These are phyloP conservation scores for Colletotrichum kahawae DNA, from an alignment of 2,329 filamentous ascomycete genomes.

Conservation along the genomic window DNA sequence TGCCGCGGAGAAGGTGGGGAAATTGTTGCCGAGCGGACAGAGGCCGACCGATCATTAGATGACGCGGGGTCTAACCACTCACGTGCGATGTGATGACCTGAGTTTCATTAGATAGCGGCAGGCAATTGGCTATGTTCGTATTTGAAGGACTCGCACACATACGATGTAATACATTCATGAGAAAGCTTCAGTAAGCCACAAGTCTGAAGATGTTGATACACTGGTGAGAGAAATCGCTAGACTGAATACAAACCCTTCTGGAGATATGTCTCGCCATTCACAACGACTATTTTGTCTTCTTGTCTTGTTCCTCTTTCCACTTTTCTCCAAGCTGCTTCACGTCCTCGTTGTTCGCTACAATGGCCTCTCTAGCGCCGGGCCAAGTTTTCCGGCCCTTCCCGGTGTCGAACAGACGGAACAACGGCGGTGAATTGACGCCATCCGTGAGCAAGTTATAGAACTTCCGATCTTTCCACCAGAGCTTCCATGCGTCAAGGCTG, in stretches of 20 bases:
- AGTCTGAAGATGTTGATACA: not conserved
- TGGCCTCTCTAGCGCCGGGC: slow-evolving; percentile 38
- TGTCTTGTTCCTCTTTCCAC: not conserved
- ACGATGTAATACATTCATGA: not conserved
- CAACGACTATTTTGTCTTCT: not conserved
- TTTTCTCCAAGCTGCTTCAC: slow-evolving; percentile 19
- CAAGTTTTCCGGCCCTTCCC: slow-evolving; percentile 42
- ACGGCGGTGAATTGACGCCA: slow-evolving; percentile 42
- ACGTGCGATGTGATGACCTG: not conserved
- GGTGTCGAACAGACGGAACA: slow-evolving; percentile 46
- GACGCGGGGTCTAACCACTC: not conserved
- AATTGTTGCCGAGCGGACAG: not conserved
- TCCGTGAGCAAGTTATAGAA: slow-evolving; percentile 45
- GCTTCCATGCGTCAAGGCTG: slow-evolving; percentile 44
- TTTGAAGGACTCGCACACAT: accelerated
- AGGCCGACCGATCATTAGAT: not conserved
- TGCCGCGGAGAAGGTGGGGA: slow-evolving; percentile 10
- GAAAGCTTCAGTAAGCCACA: not conserved
- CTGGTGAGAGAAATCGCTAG: not conserved
- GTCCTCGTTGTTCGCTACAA: slow-evolving; percentile 31
- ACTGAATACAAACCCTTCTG: accelerated
- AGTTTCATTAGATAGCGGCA: not conserved
- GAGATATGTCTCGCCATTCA: not conserved
- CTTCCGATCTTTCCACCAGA: slow-evolving; percentile 45
- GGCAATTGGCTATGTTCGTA: not conserved